Percentiles rank a stretch among this genome's conserved stretches.
Evolutionary conservation across 345 rosid species (phyloP).

Genomic region (Lepidium aucheri): DNA sequence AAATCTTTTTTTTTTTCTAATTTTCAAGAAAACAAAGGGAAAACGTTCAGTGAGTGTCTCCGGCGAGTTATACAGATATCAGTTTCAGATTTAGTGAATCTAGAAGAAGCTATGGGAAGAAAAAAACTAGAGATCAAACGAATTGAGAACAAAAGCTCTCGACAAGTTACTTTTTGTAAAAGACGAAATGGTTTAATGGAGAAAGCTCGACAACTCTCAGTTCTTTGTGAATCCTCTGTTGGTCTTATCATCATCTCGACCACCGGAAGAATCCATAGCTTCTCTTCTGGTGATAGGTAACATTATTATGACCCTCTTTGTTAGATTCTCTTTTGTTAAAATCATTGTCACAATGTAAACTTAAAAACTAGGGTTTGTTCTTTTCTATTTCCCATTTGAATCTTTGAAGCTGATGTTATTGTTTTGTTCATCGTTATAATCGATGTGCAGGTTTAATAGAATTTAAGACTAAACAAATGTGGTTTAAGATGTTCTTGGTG

Average conservation of each 20-base stretch:
- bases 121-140: constrained; percentile 57
- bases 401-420: not conserved
- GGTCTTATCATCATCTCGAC: constrained; percentile 49
- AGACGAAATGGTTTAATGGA: constrained; percentile 57
- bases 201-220: constrained; percentile 63
- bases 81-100: not conserved
- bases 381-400: not conserved
- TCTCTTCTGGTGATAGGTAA: constrained; percentile 44
- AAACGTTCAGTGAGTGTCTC: not conserved
- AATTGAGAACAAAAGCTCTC: constrained; percentile 52
- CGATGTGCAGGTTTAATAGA: not conserved
- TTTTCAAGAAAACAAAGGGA: not conserved
- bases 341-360: not conserved
- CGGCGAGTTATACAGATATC: not conserved
- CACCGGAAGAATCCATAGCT: constrained; percentile 45
- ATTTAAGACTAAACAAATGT: constrained; percentile 1
- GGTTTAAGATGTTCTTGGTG: not conserved
- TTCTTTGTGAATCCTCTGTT: constrained; percentile 59
- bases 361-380: not conserved
- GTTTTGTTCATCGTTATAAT: not conserved
- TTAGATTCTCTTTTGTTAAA: not conserved
- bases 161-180: constrained; percentile 69
- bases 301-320: not conserved
- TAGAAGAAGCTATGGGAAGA: constrained; percentile 35
- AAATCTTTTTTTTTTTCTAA: too few relatives aligned